Percentiles rank a stretch among this genome's conserved stretches.
phyloP scores from a whole-genome alignment of 345 rosid genomes.

The Brassica cretica region DNA sequence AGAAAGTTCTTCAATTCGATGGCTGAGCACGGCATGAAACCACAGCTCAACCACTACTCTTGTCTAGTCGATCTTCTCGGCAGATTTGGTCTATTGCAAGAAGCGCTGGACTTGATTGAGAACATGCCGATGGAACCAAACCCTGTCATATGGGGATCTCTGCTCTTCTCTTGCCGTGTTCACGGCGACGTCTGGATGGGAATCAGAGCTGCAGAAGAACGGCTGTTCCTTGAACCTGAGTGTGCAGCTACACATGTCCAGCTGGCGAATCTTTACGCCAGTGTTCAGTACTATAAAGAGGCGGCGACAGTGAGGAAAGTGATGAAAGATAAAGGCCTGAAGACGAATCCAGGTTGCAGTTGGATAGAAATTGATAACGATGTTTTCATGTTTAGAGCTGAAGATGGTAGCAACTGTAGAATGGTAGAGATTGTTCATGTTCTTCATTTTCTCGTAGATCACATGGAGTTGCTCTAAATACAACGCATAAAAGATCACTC shows the following conservation, averaged over 20 bases:
- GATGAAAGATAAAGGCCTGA: constrained; percentile 81
- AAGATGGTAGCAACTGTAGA: constrained; percentile 52
- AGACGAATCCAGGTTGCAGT: constrained; percentile 70
- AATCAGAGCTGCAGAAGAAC: constrained; percentile 82
- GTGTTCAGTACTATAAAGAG: constrained; percentile 64
- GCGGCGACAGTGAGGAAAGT: constrained; percentile 67
- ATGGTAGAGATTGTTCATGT: constrained; percentile 45
- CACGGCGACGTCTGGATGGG: constrained; percentile 70
- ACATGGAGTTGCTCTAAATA: constrained; percentile 30
- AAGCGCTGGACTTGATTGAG: constrained; percentile 57
- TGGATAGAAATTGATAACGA: constrained; percentile 79
- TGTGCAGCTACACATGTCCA: constrained; percentile 86
- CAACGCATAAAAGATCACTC: neutral
- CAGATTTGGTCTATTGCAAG: constrained; percentile 70
- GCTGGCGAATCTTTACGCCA: constrained; percentile 75
- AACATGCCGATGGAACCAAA: constrained; percentile 75
- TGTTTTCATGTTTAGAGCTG: constrained; percentile 68
- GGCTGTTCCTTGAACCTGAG: constrained; percentile 67
- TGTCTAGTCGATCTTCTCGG: constrained; percentile 91
- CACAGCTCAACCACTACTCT: constrained; percentile 73
- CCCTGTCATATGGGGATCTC: constrained; percentile 81
- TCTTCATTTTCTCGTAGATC: constrained; percentile 55
- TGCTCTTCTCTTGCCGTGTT: constrained; percentile 79
- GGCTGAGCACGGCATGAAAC: constrained; percentile 54
- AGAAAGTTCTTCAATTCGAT: constrained; percentile 55